Evolutionary conservation across 176 grass and related monocot genomes (phyloP), one percentile per base, ranked within the genome.

Genomic region (Canna indica): DNA sequence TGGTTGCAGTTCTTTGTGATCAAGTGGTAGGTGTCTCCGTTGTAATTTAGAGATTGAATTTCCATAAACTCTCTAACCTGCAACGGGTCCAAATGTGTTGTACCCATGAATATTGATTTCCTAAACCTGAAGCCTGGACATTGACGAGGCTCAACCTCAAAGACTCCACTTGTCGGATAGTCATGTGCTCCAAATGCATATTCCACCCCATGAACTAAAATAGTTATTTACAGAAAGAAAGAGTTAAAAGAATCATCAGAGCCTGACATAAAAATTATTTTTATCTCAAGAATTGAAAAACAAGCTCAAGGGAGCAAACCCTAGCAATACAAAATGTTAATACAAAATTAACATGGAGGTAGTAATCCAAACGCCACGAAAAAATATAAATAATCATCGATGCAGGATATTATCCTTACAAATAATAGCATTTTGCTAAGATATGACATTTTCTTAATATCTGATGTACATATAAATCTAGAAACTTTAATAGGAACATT

Each of bases 151-250:
- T 99, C 95, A 64, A 94, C 95, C 84, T 99, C 95, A 82, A 99
- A 99, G 39, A 99, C 90, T 30, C 95, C 95, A 33, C 89, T 93
- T 3, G 90, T 84, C 15, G 95, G 80, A 77, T 90, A 99, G 70
- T 99, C 95, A 71, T 99, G 95, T 31, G 95, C 95, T 76, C 95
- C 95, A 73, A 99, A 99, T 82, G 95, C 95, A 80, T 99, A 99
- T 86, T 99, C 95, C 31, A 99, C 95, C 36, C 90, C 90, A 62
- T 99, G 85, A 76, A 99, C 95, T 99, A 80, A 39, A 71, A 60
- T 68, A 13, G 34, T 38, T 54, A 53, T 30, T 22, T 25, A 66
- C 20, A 66, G 33, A 5, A 7, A 3, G 27, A 3, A 10, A 30
- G 61, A 5, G 31, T 36, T n/a, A 66, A 66, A 30, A 27, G 13